Base-by-base conservation (phyloP, 169 alveolate genomes). In the Babesia gibsoni region DNA sequence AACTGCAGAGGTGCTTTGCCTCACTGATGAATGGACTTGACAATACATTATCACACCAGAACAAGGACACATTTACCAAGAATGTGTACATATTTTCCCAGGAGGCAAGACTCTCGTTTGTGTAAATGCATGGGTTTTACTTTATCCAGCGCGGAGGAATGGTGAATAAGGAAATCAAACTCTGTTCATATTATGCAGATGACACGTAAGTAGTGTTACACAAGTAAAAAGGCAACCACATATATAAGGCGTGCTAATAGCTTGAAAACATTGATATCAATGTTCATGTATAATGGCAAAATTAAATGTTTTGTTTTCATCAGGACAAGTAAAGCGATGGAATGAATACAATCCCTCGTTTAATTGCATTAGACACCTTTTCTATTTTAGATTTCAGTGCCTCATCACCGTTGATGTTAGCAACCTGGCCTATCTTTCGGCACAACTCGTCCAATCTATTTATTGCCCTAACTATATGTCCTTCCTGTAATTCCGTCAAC, bases 301-400 rank as follows among this genome's bases (percentile, higher is more conserved):
- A n/a, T n/a, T n/a, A n/a, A n/a, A n/a, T n/a, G n/a, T n/a, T n/a
- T n/a, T n/a, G n/a, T n/a, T n/a, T n/a, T n/a, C 23, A 32, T 77
- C 42, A 78, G 37, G 91, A 86, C 53, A 94, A 77, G 49, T 96
- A 96, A 22, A 96, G 91, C 37, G 98, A 93, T n/a, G 95, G 91
- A 61, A 95, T 91, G 58, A 95, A 95, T 3, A 95, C 93, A 35
- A 96, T 96, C 81, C 96, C 99, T 48, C 98, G 82, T 35, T 94
- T 86, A 52, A 96, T 90, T 36, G 91, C 82, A 23, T 73, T 77
- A 30, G 92, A 78, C n/a, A 95, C 92, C 35, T 66, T 67, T 30
- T 90, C 94, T 37, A 94, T 74, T 45, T 90, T 91, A 14, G 82
- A 73, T 12, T 89, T 91, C 56, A 95, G 65, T 37, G 69, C 90